phyloP scores from a whole-genome alignment of 2,329 filamentous ascomycete species.

The Onygenales sp. region DNA sequence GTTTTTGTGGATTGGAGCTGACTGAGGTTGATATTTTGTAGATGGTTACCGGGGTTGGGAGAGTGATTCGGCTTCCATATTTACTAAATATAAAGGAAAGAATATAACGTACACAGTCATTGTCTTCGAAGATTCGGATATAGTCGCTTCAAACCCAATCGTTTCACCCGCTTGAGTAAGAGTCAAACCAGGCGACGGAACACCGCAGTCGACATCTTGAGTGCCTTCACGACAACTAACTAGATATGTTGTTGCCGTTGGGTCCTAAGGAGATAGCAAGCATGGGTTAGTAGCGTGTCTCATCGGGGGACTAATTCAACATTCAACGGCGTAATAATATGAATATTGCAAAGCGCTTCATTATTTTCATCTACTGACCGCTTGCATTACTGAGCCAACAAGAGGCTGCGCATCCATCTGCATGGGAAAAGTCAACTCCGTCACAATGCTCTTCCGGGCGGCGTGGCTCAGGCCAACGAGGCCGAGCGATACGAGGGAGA shows the following conservation, averaged over 20 bases:
- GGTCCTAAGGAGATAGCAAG: background rate
- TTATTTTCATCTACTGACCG: background rate
- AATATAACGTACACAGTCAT: no score
- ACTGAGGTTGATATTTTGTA: background rate
- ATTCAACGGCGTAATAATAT: background rate
- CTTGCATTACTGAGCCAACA: background rate
- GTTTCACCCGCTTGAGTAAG: background rate
- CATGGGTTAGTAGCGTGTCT: background rate
- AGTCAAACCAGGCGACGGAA: background rate
- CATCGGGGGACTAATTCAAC: background rate
- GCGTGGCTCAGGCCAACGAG: background rate
- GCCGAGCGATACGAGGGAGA: background rate
- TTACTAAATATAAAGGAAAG: no score
- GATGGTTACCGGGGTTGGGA: background rate
- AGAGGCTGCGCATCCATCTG: background rate
- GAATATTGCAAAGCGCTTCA: no score
- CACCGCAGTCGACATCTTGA: background rate
- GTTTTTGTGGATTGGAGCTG: no score
- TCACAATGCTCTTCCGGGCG: background rate
- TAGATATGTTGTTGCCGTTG: background rate
- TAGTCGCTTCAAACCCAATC: no score
- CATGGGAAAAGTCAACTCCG: background rate
- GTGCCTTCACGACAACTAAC: background rate
- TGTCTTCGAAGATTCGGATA: no score
- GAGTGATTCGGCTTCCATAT: background rate